A percentile compares a stretch with the other conserved stretches of the same genome.
These are phyloP conservation scores for Kalmanozyma brasiliensis DNA, from an alignment of 1,284 basidiomycete genomes.

Conservation along the genomic window DNA sequence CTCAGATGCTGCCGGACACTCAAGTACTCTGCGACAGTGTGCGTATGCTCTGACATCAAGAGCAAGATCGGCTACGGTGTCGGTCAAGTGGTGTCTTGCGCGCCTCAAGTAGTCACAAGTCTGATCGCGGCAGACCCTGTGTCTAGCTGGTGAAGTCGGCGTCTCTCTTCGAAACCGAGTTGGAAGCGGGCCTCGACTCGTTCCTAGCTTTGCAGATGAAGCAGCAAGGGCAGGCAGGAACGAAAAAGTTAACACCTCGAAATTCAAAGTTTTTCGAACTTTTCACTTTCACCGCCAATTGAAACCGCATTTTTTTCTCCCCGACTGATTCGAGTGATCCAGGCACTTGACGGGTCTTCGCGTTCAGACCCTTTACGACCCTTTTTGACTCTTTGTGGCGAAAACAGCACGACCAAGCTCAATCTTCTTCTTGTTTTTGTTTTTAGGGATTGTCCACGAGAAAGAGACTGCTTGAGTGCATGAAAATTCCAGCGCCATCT, in stretches of 20 bases:
- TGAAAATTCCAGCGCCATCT: too few relatives aligned
- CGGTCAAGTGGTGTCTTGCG: background rate
- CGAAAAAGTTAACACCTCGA: slow-evolving; percentile 30
- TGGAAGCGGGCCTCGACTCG: slow-evolving; percentile 4
- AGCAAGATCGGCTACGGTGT: too few relatives aligned
- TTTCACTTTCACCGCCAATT: slow-evolving; percentile 21
- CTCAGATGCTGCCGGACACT: too few relatives aligned
- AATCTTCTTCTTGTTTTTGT: too few relatives aligned
- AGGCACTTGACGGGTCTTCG: too few relatives aligned
- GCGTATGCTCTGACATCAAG: too few relatives aligned
- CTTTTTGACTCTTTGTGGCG: too few relatives aligned
- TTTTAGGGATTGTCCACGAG: too few relatives aligned
- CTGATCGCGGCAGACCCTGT: background rate
- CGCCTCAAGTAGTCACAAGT: background rate
- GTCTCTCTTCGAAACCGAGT: background rate
- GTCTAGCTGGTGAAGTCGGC: background rate
- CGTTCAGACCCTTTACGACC: too few relatives aligned
- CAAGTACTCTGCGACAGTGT: too few relatives aligned
- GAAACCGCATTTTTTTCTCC: slow-evolving; percentile 23
- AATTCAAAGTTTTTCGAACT: slow-evolving; percentile 26
- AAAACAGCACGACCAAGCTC: too few relatives aligned
- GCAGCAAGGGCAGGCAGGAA: background rate
- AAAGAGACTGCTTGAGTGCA: slow-evolving; percentile 14
- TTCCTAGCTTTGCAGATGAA: background rate
- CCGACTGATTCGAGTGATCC: too few relatives aligned